Evolutionary conservation across 208 protist species (phyloP), one percentile per base, ranked within the genome.

Genomic region (Leptomonas pyrrhocoris): DNA sequence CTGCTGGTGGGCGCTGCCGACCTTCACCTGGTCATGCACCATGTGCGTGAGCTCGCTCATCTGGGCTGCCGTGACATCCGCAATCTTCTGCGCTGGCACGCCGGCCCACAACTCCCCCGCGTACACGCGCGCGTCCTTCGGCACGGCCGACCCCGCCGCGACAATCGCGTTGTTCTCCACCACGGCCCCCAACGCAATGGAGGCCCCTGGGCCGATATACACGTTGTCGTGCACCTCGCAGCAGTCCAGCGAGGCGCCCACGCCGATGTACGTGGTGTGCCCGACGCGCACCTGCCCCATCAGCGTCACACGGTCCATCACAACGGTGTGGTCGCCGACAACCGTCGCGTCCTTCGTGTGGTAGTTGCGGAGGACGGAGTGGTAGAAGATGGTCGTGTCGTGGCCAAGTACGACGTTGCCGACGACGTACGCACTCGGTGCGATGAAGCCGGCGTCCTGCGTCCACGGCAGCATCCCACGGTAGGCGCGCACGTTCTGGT

Each of bases 81-180:
- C 83, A 16, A 96, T 75, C 76, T 96, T 95, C 68, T 90, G 81
- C 23, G 92, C 91, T 12, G 94, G 93, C 53, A 90, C 87, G 28
- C 94, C 94, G 2, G 90, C 92, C 94, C 94, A 98, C 21, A 98
- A 69, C 81, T 98, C 93, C 0, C 92, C 91, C 8, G 86, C 78
- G 62, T 95, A 83, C 25, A 98, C 83, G 15, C 80, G 83, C n/a
- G 69, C 65, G 62, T 96, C 93, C 64, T 96, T 94, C n/a, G 78
- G 60, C 36, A 98, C 83, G 2, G 84, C 79, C 2, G 94, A 83
- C 13, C 94, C 94, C 1, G 93, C 79, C 0, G 92, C 94, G 0
- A 98, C 80, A 36, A 97, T 94, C 3, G 90, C 81, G 68, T 83
- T 79, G 61, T 90, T 90, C 76, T 96, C 94, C 23, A 98, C 53